phyloP scores from a whole-genome alignment of 768 basidiomycete species.

The Tulasnella sp. region DNA sequence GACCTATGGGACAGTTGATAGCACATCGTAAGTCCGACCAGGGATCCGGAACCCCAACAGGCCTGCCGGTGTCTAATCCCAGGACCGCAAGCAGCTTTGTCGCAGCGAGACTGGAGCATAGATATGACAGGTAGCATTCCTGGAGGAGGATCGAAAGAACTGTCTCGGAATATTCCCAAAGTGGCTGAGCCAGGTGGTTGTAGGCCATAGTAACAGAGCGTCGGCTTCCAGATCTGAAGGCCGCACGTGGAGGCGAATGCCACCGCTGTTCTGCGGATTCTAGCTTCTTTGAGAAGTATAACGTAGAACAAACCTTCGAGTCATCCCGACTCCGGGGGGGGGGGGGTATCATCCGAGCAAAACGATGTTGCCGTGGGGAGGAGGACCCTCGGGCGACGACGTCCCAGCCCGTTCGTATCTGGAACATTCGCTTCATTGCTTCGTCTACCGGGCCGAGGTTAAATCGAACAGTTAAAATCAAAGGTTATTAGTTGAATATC shows the following conservation, averaged over 20 bases:
- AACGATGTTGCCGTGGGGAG: too few species aligned
- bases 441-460: too few species aligned
- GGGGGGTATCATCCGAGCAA: too few species aligned
- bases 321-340: too few species aligned
- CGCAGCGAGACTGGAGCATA: not conserved
- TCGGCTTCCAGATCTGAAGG: too few species aligned
- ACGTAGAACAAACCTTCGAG: too few species aligned
- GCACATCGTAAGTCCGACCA: not conserved
- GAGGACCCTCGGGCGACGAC: too few species aligned
- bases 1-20: not conserved
- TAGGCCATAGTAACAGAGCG: not conserved
- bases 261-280: not conserved
- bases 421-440: too few species aligned
- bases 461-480: too few species aligned
- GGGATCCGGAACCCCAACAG: not conserved
- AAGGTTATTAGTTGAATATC: too few species aligned
- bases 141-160: not conserved
- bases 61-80: not conserved
- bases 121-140: not conserved
- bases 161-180: not conserved
- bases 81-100: not conserved
- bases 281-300: not conserved
- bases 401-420: too few species aligned
- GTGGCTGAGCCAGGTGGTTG: not conserved
- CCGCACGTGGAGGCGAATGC: not conserved